Percentiles rank a stretch among this genome's conserved stretches.
Evolutionary conservation across 352 stramenopile species (phyloP).

Genomic region (Pythium rhizo-oryzae): DNA sequence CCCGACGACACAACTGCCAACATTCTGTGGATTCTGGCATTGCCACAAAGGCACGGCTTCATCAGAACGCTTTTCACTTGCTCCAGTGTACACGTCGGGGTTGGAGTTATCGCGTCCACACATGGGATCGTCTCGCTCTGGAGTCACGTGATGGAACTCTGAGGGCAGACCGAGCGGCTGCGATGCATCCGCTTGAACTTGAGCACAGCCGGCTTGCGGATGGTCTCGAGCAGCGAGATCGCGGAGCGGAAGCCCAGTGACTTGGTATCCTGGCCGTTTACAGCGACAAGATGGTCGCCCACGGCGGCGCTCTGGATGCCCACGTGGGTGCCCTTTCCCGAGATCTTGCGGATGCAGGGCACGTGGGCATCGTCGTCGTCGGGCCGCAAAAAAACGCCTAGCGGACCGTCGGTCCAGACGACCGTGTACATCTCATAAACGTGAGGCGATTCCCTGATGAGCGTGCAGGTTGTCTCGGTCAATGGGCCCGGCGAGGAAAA

Average conservation of each 20-base stretch:
- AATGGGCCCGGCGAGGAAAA: too few relatives aligned
- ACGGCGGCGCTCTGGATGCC: conserved; percentile 82
- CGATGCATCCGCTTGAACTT: conserved; percentile 92
- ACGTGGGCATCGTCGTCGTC: conserved; percentile 89
- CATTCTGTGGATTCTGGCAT: too few relatives aligned
- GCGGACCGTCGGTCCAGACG: conserved; percentile 81
- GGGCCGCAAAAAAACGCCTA: conserved; percentile 86
- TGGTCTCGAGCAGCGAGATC: conserved; percentile 85
- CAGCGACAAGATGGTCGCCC: conserved; percentile 80
- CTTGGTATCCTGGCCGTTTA: conserved; percentile 88
- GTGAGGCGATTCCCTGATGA: conserved; percentile 29
- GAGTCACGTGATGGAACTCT: too few relatives aligned
- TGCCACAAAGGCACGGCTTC: too few relatives aligned
- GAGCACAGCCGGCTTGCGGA: conserved; percentile 84
- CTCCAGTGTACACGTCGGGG: too few relatives aligned
- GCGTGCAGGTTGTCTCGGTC: conserved; percentile 40
- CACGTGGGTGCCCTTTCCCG: conserved; percentile 77
- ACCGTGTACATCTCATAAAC: conserved; percentile 86
- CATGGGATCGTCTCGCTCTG: too few relatives aligned
- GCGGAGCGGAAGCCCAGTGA: conserved; percentile 81
- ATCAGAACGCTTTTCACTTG: too few relatives aligned
- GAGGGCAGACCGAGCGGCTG: too few relatives aligned
- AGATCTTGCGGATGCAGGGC: conserved; percentile 89
- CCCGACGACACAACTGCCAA: too few relatives aligned
- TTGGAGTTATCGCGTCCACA: too few relatives aligned